These are phyloP conservation scores for Phanerodontia chrysosporium DNA, from an alignment of 768 basidiomycete genomes.

Conservation along the genomic window DNA sequence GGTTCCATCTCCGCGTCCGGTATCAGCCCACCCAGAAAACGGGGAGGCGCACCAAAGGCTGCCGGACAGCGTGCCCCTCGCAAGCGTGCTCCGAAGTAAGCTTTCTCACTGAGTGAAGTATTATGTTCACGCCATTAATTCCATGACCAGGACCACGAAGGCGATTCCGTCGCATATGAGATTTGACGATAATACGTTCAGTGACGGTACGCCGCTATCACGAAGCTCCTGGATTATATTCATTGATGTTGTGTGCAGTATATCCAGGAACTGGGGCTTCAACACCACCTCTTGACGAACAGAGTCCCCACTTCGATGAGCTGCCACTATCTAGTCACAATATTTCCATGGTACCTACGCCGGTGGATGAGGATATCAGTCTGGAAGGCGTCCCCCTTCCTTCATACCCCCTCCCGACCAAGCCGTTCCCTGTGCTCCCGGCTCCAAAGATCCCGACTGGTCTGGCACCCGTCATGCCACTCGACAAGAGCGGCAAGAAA, in stretches of 20 bases:
- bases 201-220: constrained; percentile 48
- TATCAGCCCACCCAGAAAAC: constrained; percentile 14
- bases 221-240: neutral
- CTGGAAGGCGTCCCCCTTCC: constrained; percentile 63
- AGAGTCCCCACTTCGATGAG: constrained; percentile 25
- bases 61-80: constrained; percentile 25
- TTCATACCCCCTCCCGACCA: constrained; percentile 74
- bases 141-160: constrained; percentile 15
- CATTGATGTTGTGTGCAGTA: constrained; percentile 30
- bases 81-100: constrained; percentile 28
- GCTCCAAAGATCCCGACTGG: constrained; percentile 73
- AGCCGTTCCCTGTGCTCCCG: constrained; percentile 78
- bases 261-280: constrained; percentile 71
- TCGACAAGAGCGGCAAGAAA: constrained; percentile 60
- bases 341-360: constrained; percentile 7
- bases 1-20: constrained; percentile 9
- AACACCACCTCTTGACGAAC: constrained; percentile 52
- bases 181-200: constrained; percentile 50
- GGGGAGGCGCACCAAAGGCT: constrained; percentile 23
- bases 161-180: constrained; percentile 20
- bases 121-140: neutral
- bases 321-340: constrained; percentile 8
- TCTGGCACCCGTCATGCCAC: constrained; percentile 59
- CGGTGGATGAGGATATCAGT: constrained; percentile 36
- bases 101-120: neutral